Conservation (phyloP, 1,284 basidiomycete species). For the Hemileia vastatrix region DNA sequence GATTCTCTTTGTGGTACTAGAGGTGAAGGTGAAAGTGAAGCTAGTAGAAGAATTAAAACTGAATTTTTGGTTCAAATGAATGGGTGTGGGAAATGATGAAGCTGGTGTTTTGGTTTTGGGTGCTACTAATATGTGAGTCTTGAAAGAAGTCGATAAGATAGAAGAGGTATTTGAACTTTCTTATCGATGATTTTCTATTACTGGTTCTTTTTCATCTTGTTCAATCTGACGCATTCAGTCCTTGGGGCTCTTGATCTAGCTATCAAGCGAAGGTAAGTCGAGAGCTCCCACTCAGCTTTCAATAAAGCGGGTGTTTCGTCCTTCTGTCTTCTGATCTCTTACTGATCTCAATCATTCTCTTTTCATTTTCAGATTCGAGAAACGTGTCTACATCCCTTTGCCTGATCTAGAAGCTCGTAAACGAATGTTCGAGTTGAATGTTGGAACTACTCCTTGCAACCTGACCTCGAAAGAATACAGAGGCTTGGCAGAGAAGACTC, state of each 20-base stretch:
- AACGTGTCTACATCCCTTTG: slow-evolving; percentile 44
- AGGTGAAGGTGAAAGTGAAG: slow-evolving; percentile 42
- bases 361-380: slow-evolving; percentile 34
- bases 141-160: slow-evolving; percentile 11
- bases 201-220: no score
- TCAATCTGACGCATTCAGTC: no score
- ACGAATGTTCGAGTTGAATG: slow-evolving; percentile 43
- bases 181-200: no score
- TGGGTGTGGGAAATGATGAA: slow-evolving; percentile 43
- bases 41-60: slow-evolving; percentile 42
- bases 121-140: no score
- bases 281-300: no score
- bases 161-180: no score
- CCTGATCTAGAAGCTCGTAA: slow-evolving; percentile 41
- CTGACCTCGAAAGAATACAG: slow-evolving; percentile 36
- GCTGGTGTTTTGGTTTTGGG: slow-evolving; percentile 41
- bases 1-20: slow-evolving; percentile 44
- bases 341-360: background rate
- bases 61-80: slow-evolving; percentile 45
- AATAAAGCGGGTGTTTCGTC: background rate
- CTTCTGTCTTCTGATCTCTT: background rate
- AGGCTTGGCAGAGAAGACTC: slow-evolving; percentile 35
- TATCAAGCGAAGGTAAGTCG: slow-evolving; percentile 44
- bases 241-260: slow-evolving; percentile 41
- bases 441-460: slow-evolving; percentile 40